Conservation (phyloP, 202 grass and related monocot genomes). For the Dendrocalamus latiflorus region DNA sequence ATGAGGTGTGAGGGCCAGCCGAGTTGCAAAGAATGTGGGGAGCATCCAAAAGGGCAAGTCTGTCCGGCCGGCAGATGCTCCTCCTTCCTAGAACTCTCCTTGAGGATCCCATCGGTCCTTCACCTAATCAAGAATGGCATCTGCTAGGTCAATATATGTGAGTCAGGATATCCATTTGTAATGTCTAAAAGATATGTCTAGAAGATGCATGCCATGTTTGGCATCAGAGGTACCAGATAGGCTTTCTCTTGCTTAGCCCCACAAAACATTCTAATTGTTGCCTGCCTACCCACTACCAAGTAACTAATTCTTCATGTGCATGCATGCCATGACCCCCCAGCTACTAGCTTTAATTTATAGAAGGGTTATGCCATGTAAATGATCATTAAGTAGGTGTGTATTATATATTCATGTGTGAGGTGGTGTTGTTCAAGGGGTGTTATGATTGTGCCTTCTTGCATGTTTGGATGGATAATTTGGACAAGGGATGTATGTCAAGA, state of each 20-base stretch:
- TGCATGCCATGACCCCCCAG: not conserved
- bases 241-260: not conserved
- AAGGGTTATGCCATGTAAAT: not conserved
- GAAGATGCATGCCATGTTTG: slow-evolving; percentile 17
- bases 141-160: not conserved
- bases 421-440: not conserved
- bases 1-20: not conserved
- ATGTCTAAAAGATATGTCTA: not conserved
- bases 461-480: not conserved
- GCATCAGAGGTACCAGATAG: not conserved
- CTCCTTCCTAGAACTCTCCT: not conserved
- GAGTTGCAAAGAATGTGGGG: not conserved
- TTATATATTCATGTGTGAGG: not conserved
- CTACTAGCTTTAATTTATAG: slow-evolving; percentile 21
- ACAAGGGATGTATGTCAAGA: not conserved
- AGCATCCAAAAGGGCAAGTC: not conserved
- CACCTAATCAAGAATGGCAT: not conserved
- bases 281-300: not conserved
- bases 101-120: not conserved
- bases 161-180: not conserved
- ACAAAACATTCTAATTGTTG: slow-evolving; percentile 16
- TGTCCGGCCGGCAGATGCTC: slow-evolving; percentile 5
- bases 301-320: not conserved
- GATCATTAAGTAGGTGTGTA: slow-evolving; percentile 13
- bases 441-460: slow-evolving; percentile 8